These are phyloP conservation scores for Porphyrellus cyaneotinctus DNA, from an alignment of 768 basidiomycete genomes.

Conservation along the genomic window DNA sequence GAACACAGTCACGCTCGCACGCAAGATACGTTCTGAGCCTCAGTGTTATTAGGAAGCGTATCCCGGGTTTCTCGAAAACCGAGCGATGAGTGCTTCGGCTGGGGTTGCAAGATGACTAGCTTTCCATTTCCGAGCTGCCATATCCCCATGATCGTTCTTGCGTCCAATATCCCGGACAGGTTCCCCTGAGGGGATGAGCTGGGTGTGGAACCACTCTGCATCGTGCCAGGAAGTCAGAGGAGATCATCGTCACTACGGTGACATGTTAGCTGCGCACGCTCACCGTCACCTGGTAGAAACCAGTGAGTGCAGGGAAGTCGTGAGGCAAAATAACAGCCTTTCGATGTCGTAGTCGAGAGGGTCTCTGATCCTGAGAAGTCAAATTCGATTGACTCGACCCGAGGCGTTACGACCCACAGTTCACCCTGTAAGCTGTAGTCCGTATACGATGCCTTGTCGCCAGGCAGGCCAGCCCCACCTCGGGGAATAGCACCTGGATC, in stretches of 20 bases:
- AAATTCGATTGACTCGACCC: too few species aligned
- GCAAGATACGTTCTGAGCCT: slow-evolving; percentile 63
- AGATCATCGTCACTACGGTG: slow-evolving; percentile 44
- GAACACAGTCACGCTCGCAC: slow-evolving; percentile 57
- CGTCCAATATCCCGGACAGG: slow-evolving; percentile 35
- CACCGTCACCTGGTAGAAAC: slow-evolving; percentile 65
- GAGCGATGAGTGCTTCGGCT: not conserved
- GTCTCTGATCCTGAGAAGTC: too few species aligned
- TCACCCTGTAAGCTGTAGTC: too few species aligned
- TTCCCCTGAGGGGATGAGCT: slow-evolving; percentile 51
- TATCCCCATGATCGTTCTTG: slow-evolving; percentile 55
- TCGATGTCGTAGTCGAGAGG: too few species aligned
- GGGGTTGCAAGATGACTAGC: slow-evolving; percentile 11
- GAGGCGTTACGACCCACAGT: too few species aligned
- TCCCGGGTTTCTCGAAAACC: slow-evolving; percentile 63
- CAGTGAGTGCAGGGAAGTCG: slow-evolving; percentile 54
- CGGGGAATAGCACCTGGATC: too few species aligned
- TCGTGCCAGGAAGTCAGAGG: slow-evolving; percentile 46
- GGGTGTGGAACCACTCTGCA: slow-evolving; percentile 60
- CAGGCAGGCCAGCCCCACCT: too few species aligned
- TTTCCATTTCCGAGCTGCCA: slow-evolving; percentile 68
- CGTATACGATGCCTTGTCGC: too few species aligned
- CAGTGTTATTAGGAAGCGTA: slow-evolving; percentile 50
- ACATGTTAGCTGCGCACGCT: too few species aligned
- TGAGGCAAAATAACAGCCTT: too few species aligned